phyloP scores from a whole-genome alignment of 495 filamentous ascomycete genomes.

The Schizothecium vesticola region DNA sequence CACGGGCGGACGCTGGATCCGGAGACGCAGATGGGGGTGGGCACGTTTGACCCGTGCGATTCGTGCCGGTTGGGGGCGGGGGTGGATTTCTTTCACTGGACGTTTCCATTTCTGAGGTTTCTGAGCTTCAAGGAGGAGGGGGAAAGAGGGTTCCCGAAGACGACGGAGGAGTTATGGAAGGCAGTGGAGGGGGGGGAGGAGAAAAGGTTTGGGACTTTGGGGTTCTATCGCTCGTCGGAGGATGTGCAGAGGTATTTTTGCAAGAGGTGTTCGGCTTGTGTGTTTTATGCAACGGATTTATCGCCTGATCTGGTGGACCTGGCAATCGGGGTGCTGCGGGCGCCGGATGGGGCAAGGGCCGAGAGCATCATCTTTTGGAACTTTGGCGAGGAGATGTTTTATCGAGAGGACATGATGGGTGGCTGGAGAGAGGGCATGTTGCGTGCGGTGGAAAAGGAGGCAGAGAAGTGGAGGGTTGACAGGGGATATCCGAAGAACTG shows the following conservation, averaged over 20 bases:
- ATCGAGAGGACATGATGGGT: constrained; percentile 17
- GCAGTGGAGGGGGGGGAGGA: constrained; percentile 16
- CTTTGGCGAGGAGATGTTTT: constrained; percentile 7
- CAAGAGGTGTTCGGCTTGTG: constrained; percentile 44
- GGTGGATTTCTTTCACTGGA: constrained; percentile 44
- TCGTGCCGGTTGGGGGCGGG: constrained; percentile 47
- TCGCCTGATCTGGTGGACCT: constrained; percentile 46
- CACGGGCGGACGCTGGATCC: constrained; percentile 38
- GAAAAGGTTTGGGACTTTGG: constrained; percentile 40
- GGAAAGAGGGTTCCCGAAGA: constrained; percentile 14
- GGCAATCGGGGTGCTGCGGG: constrained; percentile 44
- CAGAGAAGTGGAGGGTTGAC: constrained; percentile 21
- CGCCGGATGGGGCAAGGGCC: constrained; percentile 44
- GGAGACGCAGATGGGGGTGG: constrained; percentile 37
- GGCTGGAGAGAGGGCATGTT: constrained; percentile 26
- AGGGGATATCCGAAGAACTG: constrained; percentile 24
- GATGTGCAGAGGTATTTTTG: constrained; percentile 50
- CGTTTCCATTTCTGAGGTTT: constrained; percentile 24
- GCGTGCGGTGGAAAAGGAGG: constrained; percentile 8
- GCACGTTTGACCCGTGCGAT: constrained; percentile 43
- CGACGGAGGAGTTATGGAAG: constrained; percentile 19
- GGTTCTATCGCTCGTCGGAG: constrained; percentile 39
- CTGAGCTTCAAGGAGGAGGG: constrained; percentile 15
- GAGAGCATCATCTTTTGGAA: constrained; percentile 33
- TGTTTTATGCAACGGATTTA: constrained; percentile 43